Evolutionary conservation across 129 eudicot species (phyloP).

Genomic region (sunflower (Helianthus annuus)): DNA sequence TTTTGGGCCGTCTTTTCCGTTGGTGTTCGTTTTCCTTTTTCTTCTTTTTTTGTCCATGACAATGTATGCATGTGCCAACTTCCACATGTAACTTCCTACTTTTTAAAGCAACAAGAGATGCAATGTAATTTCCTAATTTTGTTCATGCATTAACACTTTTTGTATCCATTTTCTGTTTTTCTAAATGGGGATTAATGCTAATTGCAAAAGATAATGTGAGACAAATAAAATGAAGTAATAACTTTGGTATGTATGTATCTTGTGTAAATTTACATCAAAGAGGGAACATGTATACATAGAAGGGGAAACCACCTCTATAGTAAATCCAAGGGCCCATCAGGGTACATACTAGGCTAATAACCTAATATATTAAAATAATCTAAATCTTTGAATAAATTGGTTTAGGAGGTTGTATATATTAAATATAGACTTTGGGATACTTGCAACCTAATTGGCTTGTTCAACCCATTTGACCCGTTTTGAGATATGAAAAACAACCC

Average conservation of each 20-base stretch:
- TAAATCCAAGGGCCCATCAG: not conserved
- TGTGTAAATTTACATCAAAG: not conserved
- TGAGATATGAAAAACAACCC: constrained; percentile 2
- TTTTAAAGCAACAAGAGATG: constrained; percentile 24
- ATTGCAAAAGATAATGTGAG: not conserved
- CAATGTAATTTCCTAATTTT: not conserved
- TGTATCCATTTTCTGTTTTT: not conserved
- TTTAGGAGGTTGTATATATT: not conserved
- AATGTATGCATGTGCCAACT: constrained; percentile 31
- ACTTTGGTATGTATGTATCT: not conserved
- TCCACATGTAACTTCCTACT: constrained; percentile 23
- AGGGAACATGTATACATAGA: not conserved
- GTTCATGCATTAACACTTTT: not conserved
- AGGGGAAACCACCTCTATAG: not conserved
- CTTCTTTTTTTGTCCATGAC: not conserved
- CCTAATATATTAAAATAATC: not conserved
- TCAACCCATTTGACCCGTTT: not conserved
- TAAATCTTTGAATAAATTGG: not conserved
- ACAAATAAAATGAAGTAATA: constrained; percentile 1
- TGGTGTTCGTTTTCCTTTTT: constrained; percentile 1
- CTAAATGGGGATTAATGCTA: not conserved
- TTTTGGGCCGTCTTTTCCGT: constrained; percentile 25
- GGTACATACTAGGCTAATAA: not conserved
- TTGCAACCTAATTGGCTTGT: constrained; percentile 7
- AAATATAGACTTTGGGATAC: not conserved